phyloP scores from a whole-genome alignment of 2,329 filamentous ascomycete genomes.

The Cytospora piceicola region DNA sequence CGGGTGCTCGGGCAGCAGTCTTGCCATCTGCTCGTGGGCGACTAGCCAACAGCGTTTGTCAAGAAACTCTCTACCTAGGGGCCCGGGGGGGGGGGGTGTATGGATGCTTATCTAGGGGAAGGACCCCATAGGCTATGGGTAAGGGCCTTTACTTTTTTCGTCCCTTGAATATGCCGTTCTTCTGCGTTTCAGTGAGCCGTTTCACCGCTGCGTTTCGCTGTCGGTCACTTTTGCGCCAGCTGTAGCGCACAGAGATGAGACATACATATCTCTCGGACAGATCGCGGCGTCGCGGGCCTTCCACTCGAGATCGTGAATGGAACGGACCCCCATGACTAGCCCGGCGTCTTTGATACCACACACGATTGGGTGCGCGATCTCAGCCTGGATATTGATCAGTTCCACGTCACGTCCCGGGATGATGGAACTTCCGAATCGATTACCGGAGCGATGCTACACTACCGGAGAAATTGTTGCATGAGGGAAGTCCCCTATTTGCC shows the following conservation, averaged over 20 bases:
- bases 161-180: not conserved
- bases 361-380: slow-evolving; percentile 16
- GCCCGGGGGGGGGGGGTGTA: not conserved
- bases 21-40: too few relatives aligned
- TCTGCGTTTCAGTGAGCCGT: not conserved
- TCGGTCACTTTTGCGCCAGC: not conserved
- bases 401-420: not conserved
- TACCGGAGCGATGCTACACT: not conserved
- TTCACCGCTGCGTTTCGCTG: not conserved
- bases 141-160: not conserved
- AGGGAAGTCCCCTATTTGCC: not conserved
- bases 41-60: too few relatives aligned
- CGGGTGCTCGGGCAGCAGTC: too few relatives aligned
- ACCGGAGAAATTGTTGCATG: not conserved
- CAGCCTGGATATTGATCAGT: not conserved
- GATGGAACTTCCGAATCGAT: not conserved
- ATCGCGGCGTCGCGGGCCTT: not conserved
- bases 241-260: not conserved
- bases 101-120: not conserved
- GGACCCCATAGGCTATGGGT: not conserved
- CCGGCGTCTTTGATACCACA: slow-evolving; percentile 7
- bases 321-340: slow-evolving; percentile 1
- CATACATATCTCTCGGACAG: not conserved
- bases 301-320: slow-evolving; percentile 14
- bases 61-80: not conserved